Base-by-base conservation (phyloP, 805 yeast species). In the Maudiozyma serrabonitensis region DNA sequence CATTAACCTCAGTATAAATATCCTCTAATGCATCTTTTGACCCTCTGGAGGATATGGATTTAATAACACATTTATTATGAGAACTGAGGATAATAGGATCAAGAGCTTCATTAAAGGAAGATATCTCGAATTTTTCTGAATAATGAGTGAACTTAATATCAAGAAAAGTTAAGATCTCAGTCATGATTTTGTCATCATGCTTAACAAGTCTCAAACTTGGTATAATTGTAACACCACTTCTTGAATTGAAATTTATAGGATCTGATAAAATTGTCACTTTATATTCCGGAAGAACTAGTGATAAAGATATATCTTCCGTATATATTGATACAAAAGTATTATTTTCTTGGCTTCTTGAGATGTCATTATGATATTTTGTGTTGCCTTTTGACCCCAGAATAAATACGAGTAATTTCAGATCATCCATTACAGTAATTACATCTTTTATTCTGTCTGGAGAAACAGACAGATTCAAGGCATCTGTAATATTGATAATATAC, bases 191-290 rank as follows among this genome's bases (percentile, higher is more conserved):
- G 3, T 41, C 28, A 31, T 47, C 43, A n/a, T 37, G 46, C 6
- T 42, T 19, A n/a, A 50, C 11, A 11, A 45, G 6, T 9, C 35
- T 38, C 15, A 50, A 34, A 31, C 31, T 39, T 8, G 26, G 16
- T 3, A 41, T 41, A 1, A 31, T 21, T 9, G 42, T 31, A 4
- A 18, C 11, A 3, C 18, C n/a, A 5, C 6, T 15, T 8, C 28
- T 7, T 3, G 45, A 38, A 31, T 41, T 31, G 18, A 28, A 50
- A 25, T 12, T 34, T 4, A 51, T 34, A 1, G 54, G 51, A 37
- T 51, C 54, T 13, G 45, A 7, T 4, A 51, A 21, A 21, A 49
- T 4, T 12, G 54, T 42, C 2, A 51, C 16, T 32, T 32, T 40
- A 23, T 44, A 46, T 8, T 44, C 21, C 2, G 23, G 26, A 8